Conservation (phyloP, 768 basidiomycete genomes). For the Suillus spraguei region DNA sequence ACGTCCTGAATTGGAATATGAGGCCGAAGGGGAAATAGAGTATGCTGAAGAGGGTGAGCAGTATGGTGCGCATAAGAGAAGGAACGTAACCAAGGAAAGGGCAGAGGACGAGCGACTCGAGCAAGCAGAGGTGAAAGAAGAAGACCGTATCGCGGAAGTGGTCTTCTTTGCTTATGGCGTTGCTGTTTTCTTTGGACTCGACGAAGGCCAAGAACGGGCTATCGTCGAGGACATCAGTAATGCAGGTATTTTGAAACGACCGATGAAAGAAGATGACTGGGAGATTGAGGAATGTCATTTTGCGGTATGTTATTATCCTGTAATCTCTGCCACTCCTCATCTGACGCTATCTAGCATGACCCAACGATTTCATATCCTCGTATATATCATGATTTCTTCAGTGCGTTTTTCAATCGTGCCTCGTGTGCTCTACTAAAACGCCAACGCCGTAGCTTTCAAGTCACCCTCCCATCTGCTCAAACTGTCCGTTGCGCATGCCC, state of each 20-base stretch:
- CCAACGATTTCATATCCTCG: conserved; percentile 81
- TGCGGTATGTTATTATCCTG: conserved; percentile 50
- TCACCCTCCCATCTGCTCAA: conserved; percentile 88
- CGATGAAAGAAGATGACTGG: conserved; percentile 72
- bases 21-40: conserved; percentile 18
- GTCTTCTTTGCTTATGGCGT: conserved; percentile 90
- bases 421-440: conserved; percentile 5
- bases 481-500: conserved; percentile 91
- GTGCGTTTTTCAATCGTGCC: conserved; percentile 46
- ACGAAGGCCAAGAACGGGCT: conserved; percentile 75
- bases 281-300: conserved; percentile 95
- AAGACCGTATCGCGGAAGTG: conserved; percentile 67
- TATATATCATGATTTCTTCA: conserved; percentile 96
- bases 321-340: conserved; percentile 7
- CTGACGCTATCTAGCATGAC: conserved; percentile 67
- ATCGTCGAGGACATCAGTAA: conserved; percentile 83
- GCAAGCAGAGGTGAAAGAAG: conserved; percentile 24
- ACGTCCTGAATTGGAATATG: conserved; percentile 15
- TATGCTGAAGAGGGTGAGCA: conserved; percentile 15
- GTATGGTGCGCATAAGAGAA: conserved; percentile 17
- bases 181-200: conserved; percentile 87
- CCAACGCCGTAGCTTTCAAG: conserved; percentile 69
- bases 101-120: conserved; percentile 8
- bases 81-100: conserved; percentile 14
- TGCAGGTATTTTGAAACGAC: conserved; percentile 68